Conservation (phyloP, 106 monocot species). For the Dendrobium nobile region DNA sequence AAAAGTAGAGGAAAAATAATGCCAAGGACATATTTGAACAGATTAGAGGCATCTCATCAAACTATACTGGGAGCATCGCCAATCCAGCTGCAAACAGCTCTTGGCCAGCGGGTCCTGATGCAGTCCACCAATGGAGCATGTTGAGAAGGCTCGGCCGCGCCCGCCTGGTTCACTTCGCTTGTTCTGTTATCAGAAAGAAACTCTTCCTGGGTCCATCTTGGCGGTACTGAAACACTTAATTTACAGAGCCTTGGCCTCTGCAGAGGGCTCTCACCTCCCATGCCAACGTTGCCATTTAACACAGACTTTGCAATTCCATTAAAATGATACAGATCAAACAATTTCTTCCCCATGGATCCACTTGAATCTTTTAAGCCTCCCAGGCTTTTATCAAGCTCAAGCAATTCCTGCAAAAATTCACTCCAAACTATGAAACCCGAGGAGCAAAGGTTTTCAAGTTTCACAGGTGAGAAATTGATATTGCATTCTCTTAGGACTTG, state of each 20-base stretch:
- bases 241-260: constrained; percentile 82
- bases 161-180: constrained; percentile 14
- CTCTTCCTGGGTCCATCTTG: constrained; percentile 77
- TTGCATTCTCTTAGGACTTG: constrained; percentile 58
- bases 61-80: constrained; percentile 94
- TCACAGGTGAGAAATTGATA: constrained; percentile 52
- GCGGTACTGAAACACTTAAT: constrained; percentile 66
- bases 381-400: constrained; percentile 59
- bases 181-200: constrained; percentile 34
- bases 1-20: not conserved
- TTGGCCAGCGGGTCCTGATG: constrained; percentile 87
- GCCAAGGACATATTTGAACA: not conserved
- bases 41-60: constrained; percentile 15
- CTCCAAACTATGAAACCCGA: constrained; percentile 85
- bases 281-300: constrained; percentile 23
- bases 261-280: constrained; percentile 29
- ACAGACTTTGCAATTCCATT: constrained; percentile 96
- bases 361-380: constrained; percentile 77
- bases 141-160: constrained; percentile 32
- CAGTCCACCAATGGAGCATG: constrained; percentile 94
- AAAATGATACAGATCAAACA: constrained; percentile 84
- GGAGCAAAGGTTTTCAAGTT: constrained; percentile 41
- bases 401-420: constrained; percentile 87
- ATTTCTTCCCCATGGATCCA: constrained; percentile 60
- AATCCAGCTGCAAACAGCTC: constrained; percentile 73